Percentiles rank a stretch among this genome's conserved stretches.
These are phyloP conservation scores for Eucalyptus cloeziana DNA, from an alignment of 345 rosid genomes.

Conservation along the genomic window DNA sequence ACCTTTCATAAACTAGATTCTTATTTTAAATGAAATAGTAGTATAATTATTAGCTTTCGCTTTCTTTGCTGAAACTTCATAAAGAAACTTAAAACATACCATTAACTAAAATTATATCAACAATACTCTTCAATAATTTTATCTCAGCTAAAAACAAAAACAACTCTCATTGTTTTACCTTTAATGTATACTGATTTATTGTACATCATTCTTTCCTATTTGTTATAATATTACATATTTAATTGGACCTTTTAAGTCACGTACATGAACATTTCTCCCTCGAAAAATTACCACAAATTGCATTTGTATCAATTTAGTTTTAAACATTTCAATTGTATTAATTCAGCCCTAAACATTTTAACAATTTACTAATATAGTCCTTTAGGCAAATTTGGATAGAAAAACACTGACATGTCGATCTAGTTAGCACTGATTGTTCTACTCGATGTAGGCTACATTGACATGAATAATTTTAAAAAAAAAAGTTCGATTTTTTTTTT, in stretches of 20 bases:
- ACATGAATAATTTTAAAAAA: too few relatives aligned
- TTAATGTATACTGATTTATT: not conserved
- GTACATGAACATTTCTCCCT: not conserved
- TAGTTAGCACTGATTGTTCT: not conserved
- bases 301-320: not conserved
- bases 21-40: not conserved
- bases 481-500: too few relatives aligned
- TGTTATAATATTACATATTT: not conserved
- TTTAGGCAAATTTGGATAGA: not conserved
- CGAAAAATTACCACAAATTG: too few relatives aligned
- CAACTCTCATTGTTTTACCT: not conserved
- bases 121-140: not conserved
- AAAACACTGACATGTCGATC: too few relatives aligned
- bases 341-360: not conserved
- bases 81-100: not conserved
- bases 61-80: not conserved
- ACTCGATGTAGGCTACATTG: accelerated
- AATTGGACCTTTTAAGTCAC: not conserved
- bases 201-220: not conserved
- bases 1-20: not conserved
- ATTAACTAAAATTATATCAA: not conserved
- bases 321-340: not conserved
- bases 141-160: not conserved
- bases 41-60: not conserved
- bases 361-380: too few relatives aligned